Base-by-base conservation (phyloP, 176 grass and related monocot genomes). In the Carex pumila region DNA sequence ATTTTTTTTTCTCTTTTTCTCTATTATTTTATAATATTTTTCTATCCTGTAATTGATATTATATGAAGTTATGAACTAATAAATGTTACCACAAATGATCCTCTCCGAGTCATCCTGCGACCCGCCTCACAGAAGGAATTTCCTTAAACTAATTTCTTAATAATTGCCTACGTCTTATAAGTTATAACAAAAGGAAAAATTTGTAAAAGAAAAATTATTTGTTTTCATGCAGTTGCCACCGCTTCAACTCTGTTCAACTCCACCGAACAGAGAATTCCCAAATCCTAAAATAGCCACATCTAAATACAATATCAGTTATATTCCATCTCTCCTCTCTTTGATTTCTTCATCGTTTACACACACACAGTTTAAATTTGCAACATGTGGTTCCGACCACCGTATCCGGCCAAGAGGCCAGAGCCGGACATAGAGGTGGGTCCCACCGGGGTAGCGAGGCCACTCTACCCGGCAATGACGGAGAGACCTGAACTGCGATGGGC, bases 391-490 rank as follows among this genome's bases (percentile, higher is more conserved):
- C 88, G 87, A n/a, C 95, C 92, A 65, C 76, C 89, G 53, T 93
- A 90, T 67, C 34, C 25, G 49, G 65, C 74, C 32, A 78, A 53
- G 92, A 91, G 89, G 41, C 84, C 49, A 89, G 88, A 60, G 7
- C 5, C 4, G 58, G 78, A 30, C 43, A 10, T 25, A 18, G 70
- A 73, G 39, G n/a, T 6, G n/a, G 71, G 71, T 74, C 71, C 71
- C 1, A 0, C 45, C 0, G 71, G n/a, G 1, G 41, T 12, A 12
- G 83, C 76, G n/a, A 71, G 80, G 66, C 89, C 79, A 71, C 89
- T 94, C 54, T 98, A 91, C 82, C 95, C 90, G 61, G 87, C 91
- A 85, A 98, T 94, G 92, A 83, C 88, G 77, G 92, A 98, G 89
- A 86, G 89, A 32, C 88, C 95, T 30, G 86, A 89, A 72, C 84